Percentiles rank a stretch among this genome's conserved stretches.
Evolutionary conservation across 257 asterid genomes (phyloP).

Genomic region (Asclepias syriaca): DNA sequence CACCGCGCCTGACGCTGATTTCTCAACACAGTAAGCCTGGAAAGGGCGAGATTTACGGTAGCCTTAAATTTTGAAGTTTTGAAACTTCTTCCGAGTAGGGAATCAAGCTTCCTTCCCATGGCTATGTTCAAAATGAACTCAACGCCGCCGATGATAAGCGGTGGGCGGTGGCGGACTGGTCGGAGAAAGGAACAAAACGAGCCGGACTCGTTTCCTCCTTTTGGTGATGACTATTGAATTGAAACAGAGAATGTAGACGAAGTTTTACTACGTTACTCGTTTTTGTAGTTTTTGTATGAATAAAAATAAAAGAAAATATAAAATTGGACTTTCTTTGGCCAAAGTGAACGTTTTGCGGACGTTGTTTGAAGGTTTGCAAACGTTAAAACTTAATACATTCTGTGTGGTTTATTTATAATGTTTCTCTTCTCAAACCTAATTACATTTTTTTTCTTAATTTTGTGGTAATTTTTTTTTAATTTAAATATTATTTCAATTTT

Average conservation of each 20-base stretch:
- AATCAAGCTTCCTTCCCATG: conserved; percentile 78
- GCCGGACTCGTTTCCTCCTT: conserved; percentile 3
- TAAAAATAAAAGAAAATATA: too few species aligned
- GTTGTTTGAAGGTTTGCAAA: too few species aligned
- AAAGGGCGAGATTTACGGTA: conserved; percentile 46
- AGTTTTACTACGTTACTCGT: neutral
- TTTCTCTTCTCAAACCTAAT: too few species aligned
- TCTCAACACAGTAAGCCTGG: conserved; percentile 60
- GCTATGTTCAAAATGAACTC: neutral
- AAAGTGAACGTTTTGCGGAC: too few species aligned
- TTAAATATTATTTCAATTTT: too few species aligned
- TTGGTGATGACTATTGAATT: neutral
- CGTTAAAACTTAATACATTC: too few species aligned
- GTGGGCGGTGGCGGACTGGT: neutral
- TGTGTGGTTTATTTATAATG: too few species aligned
- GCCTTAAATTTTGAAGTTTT: conserved; percentile 43
- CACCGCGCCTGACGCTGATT: conserved; percentile 70
- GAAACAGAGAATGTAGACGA: neutral
- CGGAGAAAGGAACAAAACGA: neutral
- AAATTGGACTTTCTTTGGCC: too few species aligned
- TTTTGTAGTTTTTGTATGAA: neutral
- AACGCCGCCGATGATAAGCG: neutral
- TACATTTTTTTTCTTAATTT: too few species aligned
- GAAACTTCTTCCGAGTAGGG: conserved; percentile 46
- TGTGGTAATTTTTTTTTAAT: too few species aligned